A percentile compares a stretch with the other conserved stretches of the same genome.
These are phyloP conservation scores for Podospora pseudopauciseta DNA, from an alignment of 495 filamentous ascomycete genomes.

Conservation along the genomic window DNA sequence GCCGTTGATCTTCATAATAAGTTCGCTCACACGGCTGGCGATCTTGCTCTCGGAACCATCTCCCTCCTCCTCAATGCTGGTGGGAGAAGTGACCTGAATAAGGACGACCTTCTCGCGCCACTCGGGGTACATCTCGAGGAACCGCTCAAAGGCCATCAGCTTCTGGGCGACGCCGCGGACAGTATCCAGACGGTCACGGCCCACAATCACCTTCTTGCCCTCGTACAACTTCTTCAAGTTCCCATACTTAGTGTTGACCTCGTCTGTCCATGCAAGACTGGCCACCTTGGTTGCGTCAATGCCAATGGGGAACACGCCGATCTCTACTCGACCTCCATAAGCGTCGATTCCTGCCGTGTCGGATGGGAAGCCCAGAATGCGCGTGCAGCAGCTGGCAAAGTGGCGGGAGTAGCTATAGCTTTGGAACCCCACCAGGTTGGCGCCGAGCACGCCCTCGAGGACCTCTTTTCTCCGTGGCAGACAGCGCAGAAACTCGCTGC, in stretches of 20 bases:
- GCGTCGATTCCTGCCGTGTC: constrained; percentile 77
- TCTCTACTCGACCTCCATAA: constrained; percentile 79
- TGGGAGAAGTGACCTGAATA: constrained; percentile 90
- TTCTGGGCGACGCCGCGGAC: constrained; percentile 90
- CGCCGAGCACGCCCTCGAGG: constrained; percentile 78
- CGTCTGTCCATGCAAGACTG: constrained; percentile 62
- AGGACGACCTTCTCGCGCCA: constrained; percentile 90
- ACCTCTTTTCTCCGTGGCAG: constrained; percentile 82
- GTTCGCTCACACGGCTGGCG: constrained; percentile 76
- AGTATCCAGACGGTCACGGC: constrained; percentile 86
- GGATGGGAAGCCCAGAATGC: constrained; percentile 81
- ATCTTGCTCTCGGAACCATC: constrained; percentile 69
- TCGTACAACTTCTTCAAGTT: constrained; percentile 67
- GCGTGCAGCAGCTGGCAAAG: constrained; percentile 86
- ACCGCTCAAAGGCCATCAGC: constrained; percentile 85
- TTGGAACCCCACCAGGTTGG: constrained; percentile 91
- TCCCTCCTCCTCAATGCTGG: constrained; percentile 67
- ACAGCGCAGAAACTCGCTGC: constrained; percentile 87
- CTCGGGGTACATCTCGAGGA: constrained; percentile 80
- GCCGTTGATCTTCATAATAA: constrained; percentile 88
- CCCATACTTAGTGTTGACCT: constrained; percentile 64
- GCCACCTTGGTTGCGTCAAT: constrained; percentile 75
- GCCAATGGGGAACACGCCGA: constrained; percentile 88
- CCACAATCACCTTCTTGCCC: constrained; percentile 87
- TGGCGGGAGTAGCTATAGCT: constrained; percentile 89